A percentile compares a stretch with the other conserved stretches of the same genome.
Evolutionary conservation across 768 basidiomycete species (phyloP).

Genomic region (Mycena galericulata): DNA sequence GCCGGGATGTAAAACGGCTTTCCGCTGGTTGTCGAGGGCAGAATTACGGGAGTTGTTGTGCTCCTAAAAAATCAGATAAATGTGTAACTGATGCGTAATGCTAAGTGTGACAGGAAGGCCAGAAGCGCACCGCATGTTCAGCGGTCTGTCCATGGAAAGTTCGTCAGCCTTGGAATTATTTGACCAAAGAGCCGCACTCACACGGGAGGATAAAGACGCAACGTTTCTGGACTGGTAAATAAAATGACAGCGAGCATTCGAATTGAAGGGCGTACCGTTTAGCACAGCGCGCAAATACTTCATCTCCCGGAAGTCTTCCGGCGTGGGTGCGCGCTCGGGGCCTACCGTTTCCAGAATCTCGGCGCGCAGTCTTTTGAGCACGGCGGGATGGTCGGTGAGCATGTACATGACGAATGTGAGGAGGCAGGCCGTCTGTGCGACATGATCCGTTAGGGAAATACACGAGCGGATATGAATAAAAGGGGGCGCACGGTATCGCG

Average conservation of each 20-base stretch:
- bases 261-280: conserved; percentile 52
- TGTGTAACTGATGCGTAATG: too few species aligned
- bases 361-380: too few species aligned
- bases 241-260: not conserved
- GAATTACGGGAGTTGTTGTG: too few species aligned
- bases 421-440: conserved; percentile 59
- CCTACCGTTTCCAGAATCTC: too few species aligned
- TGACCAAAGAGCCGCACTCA: conserved; percentile 37
- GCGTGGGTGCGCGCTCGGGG: too few species aligned
- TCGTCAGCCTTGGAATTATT: not conserved
- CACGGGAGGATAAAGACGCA: conserved; percentile 67
- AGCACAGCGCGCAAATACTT: conserved; percentile 70
- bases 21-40: conserved; percentile 34
- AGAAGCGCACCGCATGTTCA: conserved; percentile 47
- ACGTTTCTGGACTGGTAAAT: conserved; percentile 45
- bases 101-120: too few species aligned
- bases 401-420: conserved; percentile 66
- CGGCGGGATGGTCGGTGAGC: too few species aligned
- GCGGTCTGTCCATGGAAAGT: conserved; percentile 46
- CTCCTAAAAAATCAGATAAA: too few species aligned
- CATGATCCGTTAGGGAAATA: not conserved
- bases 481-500: conserved; percentile 52
- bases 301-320: conserved; percentile 67
- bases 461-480: not conserved
- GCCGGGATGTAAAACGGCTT: conserved; percentile 57